These are phyloP conservation scores for Colletotrichum euphorbiae DNA, from an alignment of 2,329 filamentous ascomycete genomes.

Conservation along the genomic window DNA sequence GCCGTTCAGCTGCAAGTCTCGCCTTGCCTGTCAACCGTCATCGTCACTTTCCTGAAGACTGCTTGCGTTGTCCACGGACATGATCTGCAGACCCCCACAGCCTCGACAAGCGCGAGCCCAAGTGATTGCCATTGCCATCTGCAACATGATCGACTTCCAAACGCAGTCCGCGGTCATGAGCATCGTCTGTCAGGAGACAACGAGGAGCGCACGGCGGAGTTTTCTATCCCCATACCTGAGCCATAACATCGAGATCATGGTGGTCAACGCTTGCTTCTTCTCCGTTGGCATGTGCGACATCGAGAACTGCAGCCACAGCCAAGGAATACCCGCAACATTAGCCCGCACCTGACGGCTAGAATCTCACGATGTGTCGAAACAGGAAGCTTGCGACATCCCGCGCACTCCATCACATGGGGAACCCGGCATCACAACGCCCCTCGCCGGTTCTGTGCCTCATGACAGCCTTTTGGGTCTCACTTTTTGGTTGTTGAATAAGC, in stretches of 20 bases:
- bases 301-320: conserved; percentile 3
- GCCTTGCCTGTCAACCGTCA: conserved; percentile 6
- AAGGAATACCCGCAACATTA: not conserved
- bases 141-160: not conserved
- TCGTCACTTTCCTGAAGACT: not conserved
- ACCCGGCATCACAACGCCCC: conserved; percentile 9
- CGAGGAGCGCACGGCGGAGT: conserved; percentile 6
- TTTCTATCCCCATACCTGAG: not conserved
- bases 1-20: conserved; percentile 9
- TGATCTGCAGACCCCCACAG: conserved; percentile 23
- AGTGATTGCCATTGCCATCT: not conserved
- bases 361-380: conserved; percentile 25
- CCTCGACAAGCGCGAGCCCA: not conserved
- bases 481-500: not conserved
- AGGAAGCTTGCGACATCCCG: conserved; percentile 1
- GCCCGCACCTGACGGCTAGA: conserved; percentile 15
- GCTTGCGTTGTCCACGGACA: not conserved
- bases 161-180: conserved; percentile 12
- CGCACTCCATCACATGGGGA: conserved; percentile 12
- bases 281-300: conserved; percentile 22
- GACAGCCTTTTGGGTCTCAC: conserved; percentile 10
- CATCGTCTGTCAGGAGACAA: conserved; percentile 25
- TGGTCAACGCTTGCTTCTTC: conserved; percentile 17
- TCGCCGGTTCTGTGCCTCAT: conserved; percentile 22
- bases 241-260: conserved; percentile 3